Conservation (phyloP, 345 rosid genomes). For the Microthlaspi erraticum region DNA sequence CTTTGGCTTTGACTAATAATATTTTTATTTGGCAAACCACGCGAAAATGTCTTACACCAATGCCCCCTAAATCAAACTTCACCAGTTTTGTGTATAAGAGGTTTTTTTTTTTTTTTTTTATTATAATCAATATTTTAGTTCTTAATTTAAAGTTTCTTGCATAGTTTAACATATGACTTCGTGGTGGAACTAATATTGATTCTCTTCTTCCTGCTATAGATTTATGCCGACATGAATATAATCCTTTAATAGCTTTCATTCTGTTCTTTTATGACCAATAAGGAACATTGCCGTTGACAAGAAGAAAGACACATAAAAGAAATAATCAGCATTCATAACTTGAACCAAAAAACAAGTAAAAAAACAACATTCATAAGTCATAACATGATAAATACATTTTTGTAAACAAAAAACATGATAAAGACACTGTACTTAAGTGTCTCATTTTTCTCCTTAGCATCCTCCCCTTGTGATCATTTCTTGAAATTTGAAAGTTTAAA, state of each 20-base stretch:
- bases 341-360: background rate
- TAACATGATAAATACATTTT: background rate
- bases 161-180: background rate
- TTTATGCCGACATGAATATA: conserved; percentile 20
- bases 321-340: background rate
- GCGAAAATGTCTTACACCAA: too few relatives aligned
- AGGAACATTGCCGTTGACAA: conserved; percentile 29
- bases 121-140: too few relatives aligned
- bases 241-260: background rate
- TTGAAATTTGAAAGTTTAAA: too few relatives aligned
- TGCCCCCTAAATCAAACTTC: background rate
- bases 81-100: background rate
- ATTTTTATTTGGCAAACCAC: too few relatives aligned
- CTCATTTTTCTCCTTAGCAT: background rate
- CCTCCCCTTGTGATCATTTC: too few relatives aligned
- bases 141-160: background rate
- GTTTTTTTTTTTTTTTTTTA: too few relatives aligned
- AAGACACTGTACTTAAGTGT: background rate
- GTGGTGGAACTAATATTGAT: conserved; percentile 4
- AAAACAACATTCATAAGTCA: background rate
- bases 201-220: background rate
- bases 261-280: conserved; percentile 18
- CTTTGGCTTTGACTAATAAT: too few relatives aligned
- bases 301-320: background rate
- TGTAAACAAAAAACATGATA: background rate